Base-by-base conservation (phyloP, 495 filamentous ascomycete species). In the Pyrenula massariospora region DNA sequence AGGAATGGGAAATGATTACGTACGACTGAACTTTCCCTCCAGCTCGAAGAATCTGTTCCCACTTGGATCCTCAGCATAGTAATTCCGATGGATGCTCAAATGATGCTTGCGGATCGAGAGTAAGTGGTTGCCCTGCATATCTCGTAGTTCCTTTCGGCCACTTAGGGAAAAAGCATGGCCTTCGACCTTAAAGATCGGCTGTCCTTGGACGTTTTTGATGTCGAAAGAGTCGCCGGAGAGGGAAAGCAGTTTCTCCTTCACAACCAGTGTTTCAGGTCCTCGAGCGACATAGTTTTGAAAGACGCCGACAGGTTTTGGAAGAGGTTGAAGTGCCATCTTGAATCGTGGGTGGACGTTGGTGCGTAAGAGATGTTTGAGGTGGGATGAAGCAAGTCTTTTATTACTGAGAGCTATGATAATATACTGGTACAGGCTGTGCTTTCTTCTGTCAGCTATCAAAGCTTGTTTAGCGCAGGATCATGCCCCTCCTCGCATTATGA, bases 181-280 rank as follows among this genome's bases (percentile, higher is more conserved):
- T 49, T 79, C 69, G 12, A 84, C 74, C 57, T 77, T 73, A 54
- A 84, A 65, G 49, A 82, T 57, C 3, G 70, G 67, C 19, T 69
- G 60, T 8, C 79, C 78, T 51, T 63, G 70, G 3, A 66, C 61
- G 0, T 69, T 61, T 50, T 73, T 73, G 63, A 83, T 71, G 56
- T 77, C 72, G 65, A 84, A 84, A 64, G 70, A 77, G 68, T 84
- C 79, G 22, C 77, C 75, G 15, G 77, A 70, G 22, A 80, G 66
- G 19, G 78, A 81, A 5, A 42, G 5, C 51, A 79, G 58, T 52
- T 79, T 77, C 58, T 85, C 81, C 59, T 73, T 79, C 36, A 85
- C 62, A 3, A 77, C 57, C 5, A 85, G 58, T 1, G 73, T 75
- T 54, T 79, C 73, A 36, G 69, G 61, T 50, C 76, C 66, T 12